Evolutionary conservation across 441 rosid genomes (phyloP), one percentile per base, ranked within the genome.

Genomic region (Euphorbia schlechtendalii): DNA sequence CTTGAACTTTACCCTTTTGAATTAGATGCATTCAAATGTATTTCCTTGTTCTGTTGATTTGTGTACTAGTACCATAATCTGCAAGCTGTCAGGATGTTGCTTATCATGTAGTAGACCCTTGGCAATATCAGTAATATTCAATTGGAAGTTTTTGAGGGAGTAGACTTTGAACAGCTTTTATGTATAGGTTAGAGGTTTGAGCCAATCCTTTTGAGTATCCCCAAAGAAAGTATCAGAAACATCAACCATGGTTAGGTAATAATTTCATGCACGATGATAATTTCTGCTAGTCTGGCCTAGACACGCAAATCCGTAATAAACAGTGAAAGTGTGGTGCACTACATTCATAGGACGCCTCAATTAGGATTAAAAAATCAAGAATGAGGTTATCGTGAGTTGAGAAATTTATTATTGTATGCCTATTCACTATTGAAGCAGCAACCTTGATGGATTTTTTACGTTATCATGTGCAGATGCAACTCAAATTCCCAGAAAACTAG

Each of bases 261-360:
- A 36, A 36, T 9, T 36, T 48, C 3, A 17, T 15, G 53, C 20
- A 48, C 15, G 1, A 12, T 48, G 53, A 18, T 48, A 1, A 48
- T 48, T 48, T 48, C 22, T 48, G 53, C 53, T 15, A 48, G 53
- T 15, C 53, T 48, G 53, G 53, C 53, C n/a, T 48, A 48, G 22
- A 48, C 21, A 4, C 22, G 15, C n/a, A 48, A 17, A 48, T 48
- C 53, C 53, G n/a, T n/a, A n/a, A n/a, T n/a, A n/a, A n/a, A n/a
- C n/a, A n/a, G n/a, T n/a, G n/a, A n/a, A n/a, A 11, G 48, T 11
- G 48, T 43, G 48, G 48, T 5, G 17, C 27, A 17, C 11, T 2
- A 9, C 40, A 15, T 61, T 45, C 65, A 22, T 24, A 36, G 18
- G 28, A 36, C 5, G 28, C 38, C 15, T 28, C 13, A 43, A 8